Conservation (phyloP, 2,329 filamentous ascomycete species). For the Claviceps lovelessii region DNA sequence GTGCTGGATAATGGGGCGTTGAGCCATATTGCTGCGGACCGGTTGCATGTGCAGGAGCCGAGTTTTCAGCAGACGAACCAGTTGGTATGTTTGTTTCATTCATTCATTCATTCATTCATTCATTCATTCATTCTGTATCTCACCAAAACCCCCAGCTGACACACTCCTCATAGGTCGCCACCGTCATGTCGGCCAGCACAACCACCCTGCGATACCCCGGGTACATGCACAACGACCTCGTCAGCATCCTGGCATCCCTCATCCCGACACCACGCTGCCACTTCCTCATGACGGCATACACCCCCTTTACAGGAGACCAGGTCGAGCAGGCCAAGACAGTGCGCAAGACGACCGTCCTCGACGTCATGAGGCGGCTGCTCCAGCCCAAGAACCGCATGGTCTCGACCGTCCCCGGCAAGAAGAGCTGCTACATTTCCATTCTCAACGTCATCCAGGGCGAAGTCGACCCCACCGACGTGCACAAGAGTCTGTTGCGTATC, state of each 20-base stretch:
- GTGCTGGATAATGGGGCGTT: slow-evolving; percentile 93
- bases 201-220: slow-evolving; percentile 93
- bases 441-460: slow-evolving; percentile 98
- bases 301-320: slow-evolving; percentile 90
- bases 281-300: slow-evolving; percentile 97
- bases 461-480: slow-evolving; percentile 92
- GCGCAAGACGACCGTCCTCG: slow-evolving; percentile 91
- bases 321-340: slow-evolving; percentile 96
- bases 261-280: slow-evolving; percentile 95
- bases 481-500: slow-evolving; percentile 94
- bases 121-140: too few relatives aligned
- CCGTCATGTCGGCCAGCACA: slow-evolving; percentile 96
- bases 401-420: slow-evolving; percentile 85
- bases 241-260: slow-evolving; percentile 87
- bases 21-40: slow-evolving; percentile 83
- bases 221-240: slow-evolving; percentile 99
- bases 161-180: slow-evolving; percentile 49
- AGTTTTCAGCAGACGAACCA: slow-evolving; percentile 98
- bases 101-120: too few relatives aligned
- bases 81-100: slow-evolving; percentile 37
- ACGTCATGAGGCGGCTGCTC: slow-evolving; percentile 88
- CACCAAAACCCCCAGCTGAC: neutral
- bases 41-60: slow-evolving; percentile 86
- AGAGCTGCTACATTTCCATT: slow-evolving; percentile 98
- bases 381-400: slow-evolving; percentile 99